phyloP scores from a whole-genome alignment of 2,329 filamentous ascomycete genomes.

The Aspergillus cejpii region DNA sequence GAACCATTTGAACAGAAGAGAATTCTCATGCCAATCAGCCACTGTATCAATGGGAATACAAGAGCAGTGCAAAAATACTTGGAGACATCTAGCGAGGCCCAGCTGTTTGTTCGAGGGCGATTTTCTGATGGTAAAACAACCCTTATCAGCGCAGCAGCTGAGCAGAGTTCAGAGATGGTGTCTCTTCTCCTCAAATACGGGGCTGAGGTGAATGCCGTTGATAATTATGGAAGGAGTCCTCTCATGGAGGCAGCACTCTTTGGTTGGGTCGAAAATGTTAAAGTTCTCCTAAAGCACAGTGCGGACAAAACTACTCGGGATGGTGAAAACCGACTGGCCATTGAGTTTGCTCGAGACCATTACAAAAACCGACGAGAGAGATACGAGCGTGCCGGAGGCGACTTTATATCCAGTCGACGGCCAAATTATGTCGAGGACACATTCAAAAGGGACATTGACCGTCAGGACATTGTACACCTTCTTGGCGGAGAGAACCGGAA shows the following conservation, averaged over 20 bases:
- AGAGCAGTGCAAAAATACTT: slow-evolving; percentile 3
- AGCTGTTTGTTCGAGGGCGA: slow-evolving; percentile 5
- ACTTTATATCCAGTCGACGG: not conserved
- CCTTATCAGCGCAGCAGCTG: slow-evolving; percentile 6
- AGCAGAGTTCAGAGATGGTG: slow-evolving; percentile 6
- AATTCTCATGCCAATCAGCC: not conserved
- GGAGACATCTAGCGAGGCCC: slow-evolving; percentile 6
- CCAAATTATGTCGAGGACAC: slow-evolving; percentile 4
- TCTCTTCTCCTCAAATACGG: slow-evolving; percentile 5
- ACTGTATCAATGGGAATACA: slow-evolving; percentile 1
- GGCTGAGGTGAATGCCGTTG: slow-evolving; percentile 4
- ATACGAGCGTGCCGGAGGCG: not conserved
- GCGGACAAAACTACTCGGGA: slow-evolving; percentile 5
- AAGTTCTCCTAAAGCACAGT: slow-evolving; percentile 8
- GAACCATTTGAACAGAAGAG: too few species aligned
- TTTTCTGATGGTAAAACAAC: slow-evolving; percentile 2
- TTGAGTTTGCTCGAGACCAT: slow-evolving; percentile 6
- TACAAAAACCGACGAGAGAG: not conserved
- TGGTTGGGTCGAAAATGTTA: slow-evolving; percentile 6
- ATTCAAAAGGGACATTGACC: slow-evolving; percentile 5
- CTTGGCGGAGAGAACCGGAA: slow-evolving; percentile 2
- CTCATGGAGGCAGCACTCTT: slow-evolving; percentile 11
- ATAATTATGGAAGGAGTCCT: slow-evolving; percentile 4
- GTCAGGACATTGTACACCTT: slow-evolving; percentile 7
- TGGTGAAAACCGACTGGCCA: slow-evolving; percentile 1